Percentiles rank a stretch among this genome's conserved stretches.
These are phyloP conservation scores for Pichia insulana DNA, from an alignment of 805 yeast species.

Conservation along the genomic window DNA sequence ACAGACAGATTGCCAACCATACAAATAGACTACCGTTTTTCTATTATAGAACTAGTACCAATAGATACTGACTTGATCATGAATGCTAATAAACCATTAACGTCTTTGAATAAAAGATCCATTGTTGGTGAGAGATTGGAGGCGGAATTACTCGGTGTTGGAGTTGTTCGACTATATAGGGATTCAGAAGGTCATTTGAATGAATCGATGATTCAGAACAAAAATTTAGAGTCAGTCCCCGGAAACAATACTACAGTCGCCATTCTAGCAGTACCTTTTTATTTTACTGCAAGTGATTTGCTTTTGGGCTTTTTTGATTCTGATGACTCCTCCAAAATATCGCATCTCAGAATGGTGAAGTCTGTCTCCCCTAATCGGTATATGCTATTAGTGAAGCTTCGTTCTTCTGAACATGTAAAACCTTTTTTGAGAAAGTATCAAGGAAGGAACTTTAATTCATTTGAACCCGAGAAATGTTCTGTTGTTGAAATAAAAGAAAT, in stretches of 20 bases:
- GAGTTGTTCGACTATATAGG: constrained; percentile 60
- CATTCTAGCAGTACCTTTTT: constrained; percentile 79
- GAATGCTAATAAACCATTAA: neutral
- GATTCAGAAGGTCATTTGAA: constrained; percentile 32
- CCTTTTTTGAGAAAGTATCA: constrained; percentile 57
- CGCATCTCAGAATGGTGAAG: constrained; percentile 67
- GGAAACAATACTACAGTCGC: constrained; percentile 65
- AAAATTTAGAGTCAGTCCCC: constrained; percentile 12
- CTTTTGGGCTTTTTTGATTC: constrained; percentile 69
- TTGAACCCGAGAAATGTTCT: constrained; percentile 85
- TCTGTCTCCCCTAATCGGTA: constrained; percentile 61
- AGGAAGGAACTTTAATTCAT: constrained; percentile 69
- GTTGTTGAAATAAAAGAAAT: constrained; percentile 62
- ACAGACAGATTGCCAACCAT: neutral
- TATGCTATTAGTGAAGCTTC: constrained; percentile 71
- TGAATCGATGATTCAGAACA: constrained; percentile 13
- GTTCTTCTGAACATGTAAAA: constrained; percentile 45
- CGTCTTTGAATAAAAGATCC: constrained; percentile 4
- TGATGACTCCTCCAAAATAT: constrained; percentile 39
- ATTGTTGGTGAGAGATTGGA: constrained; percentile 35
- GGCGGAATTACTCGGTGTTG: constrained; percentile 64
- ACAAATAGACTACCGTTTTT: constrained; percentile 27
- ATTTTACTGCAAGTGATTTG: constrained; percentile 77
- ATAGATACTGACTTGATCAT: constrained; percentile 18
- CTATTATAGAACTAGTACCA: constrained; percentile 26